phyloP scores from a whole-genome alignment of 805 yeast species.

The Candida incommunis region DNA sequence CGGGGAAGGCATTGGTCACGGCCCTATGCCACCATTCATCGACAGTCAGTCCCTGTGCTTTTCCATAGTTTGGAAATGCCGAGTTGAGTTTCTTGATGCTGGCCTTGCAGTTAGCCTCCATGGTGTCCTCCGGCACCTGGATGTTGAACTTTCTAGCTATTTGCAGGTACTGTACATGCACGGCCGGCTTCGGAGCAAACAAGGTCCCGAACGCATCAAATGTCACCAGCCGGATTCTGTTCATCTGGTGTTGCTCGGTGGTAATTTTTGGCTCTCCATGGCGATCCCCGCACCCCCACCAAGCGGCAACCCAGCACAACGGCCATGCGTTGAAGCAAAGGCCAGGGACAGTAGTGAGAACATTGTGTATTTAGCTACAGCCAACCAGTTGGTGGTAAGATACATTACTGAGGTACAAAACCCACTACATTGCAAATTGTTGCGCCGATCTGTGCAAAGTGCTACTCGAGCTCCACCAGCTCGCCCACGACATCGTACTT shows the following conservation, averaged over 20 bases:
- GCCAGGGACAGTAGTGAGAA: too few relatives aligned
- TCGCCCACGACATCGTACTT: constrained; percentile 77
- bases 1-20: not conserved
- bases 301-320: not conserved
- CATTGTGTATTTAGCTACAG: too few relatives aligned
- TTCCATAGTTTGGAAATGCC: not conserved
- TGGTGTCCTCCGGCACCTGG: not conserved
- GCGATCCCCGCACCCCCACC: not conserved
- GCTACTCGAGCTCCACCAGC: too few relatives aligned
- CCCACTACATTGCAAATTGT: too few relatives aligned
- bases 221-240: not conserved
- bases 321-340: too few relatives aligned
- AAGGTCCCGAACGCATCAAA: not conserved
- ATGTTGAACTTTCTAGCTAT: not conserved
- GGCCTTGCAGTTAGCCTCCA: not conserved
- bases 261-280: not conserved
- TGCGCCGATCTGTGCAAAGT: too few relatives aligned
- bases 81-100: not conserved
- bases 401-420: too few relatives aligned
- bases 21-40: not conserved
- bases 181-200: not conserved
- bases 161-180: not conserved
- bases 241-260: too few relatives aligned
- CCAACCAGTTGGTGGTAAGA: too few relatives aligned
- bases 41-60: not conserved